Percentiles rank a stretch among this genome's conserved stretches.
phyloP scores from a whole-genome alignment of 208 protist species.

The Leishmania major region DNA sequence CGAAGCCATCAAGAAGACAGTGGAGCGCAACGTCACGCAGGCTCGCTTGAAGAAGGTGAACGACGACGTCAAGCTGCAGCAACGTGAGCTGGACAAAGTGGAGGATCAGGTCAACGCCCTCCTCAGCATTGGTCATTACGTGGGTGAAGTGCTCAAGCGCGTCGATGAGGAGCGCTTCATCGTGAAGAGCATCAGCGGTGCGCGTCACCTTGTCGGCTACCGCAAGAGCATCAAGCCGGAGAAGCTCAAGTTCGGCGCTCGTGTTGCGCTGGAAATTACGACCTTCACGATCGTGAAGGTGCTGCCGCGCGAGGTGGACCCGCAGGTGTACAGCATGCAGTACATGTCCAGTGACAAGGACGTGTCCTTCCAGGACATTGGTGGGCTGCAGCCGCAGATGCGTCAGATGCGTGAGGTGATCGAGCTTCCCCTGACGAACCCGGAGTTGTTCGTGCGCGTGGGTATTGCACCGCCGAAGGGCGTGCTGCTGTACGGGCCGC shows the following conservation, averaged over 20 bases:
- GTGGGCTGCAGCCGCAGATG: constrained; percentile 98
- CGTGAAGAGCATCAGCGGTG: constrained; percentile 98
- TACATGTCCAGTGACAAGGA: constrained; percentile 95
- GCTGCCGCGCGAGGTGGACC: constrained; percentile 99
- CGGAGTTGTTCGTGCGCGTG: constrained; percentile 98
- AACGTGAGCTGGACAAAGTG: constrained; percentile 94
- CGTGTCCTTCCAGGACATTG: constrained; percentile 96
- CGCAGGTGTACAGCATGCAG: constrained; percentile 99
- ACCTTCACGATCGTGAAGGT: constrained; percentile 99
- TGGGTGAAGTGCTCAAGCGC: constrained; percentile 98
- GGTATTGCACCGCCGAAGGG: constrained; percentile 99
- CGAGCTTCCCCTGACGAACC: constrained; percentile 99
- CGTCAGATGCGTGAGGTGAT: constrained; percentile 99
- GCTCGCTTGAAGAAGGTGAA: constrained; percentile 49
- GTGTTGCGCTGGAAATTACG: constrained; percentile 99
- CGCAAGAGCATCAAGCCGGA: constrained; percentile 94
- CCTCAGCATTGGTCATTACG: constrained; percentile 98
- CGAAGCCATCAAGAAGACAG: constrained; percentile 62
- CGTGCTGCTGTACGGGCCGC: constrained; percentile 99
- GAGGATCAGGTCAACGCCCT: constrained; percentile 98
- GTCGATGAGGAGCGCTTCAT: constrained; percentile 96
- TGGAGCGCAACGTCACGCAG: constrained; percentile 60
- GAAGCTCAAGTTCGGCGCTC: constrained; percentile 95
- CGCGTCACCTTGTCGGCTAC: constrained; percentile 99
- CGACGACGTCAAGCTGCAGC: constrained; percentile 60